These are phyloP conservation scores for Carex pumila DNA, from an alignment of 176 grass and related monocot species.

Conservation along the genomic window DNA sequence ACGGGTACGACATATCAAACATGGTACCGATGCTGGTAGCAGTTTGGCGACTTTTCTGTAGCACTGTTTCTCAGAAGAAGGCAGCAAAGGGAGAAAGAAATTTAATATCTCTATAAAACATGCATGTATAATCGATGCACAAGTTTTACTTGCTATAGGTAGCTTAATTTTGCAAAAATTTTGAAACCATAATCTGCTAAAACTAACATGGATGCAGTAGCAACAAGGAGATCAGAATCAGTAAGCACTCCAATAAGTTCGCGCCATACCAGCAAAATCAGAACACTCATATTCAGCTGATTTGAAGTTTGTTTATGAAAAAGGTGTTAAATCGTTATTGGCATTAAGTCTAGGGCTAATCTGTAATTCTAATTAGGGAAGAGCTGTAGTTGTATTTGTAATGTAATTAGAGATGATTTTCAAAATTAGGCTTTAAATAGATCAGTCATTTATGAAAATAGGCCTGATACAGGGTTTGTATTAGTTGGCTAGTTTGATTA, in stretches of 20 bases:
- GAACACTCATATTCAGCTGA: background rate
- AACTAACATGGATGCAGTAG: background rate
- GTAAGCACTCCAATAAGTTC: background rate
- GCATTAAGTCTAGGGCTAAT: constrained; percentile 28
- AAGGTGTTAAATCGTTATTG: constrained; percentile 25
- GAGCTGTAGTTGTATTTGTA: background rate
- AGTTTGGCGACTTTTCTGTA: constrained; percentile 24
- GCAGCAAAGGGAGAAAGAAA: background rate
- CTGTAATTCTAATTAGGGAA: too few species aligned
- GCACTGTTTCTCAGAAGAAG: background rate
- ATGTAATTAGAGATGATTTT: background rate
- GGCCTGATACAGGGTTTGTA: background rate
- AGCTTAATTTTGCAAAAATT: background rate
- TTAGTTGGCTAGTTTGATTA: background rate
- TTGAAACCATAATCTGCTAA: background rate
- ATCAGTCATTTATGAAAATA: too few species aligned
- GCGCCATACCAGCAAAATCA: background rate
- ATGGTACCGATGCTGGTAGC: constrained; percentile 20
- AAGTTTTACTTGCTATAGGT: background rate
- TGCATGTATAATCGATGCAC: background rate
- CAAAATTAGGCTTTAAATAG: too few species aligned
- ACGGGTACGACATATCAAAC: background rate
- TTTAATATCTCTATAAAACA: background rate
- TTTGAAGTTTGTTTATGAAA: background rate
- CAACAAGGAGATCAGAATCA: background rate